Base-by-base conservation (phyloP, 108 stramenopile species). In the Asterionellopsis glacialis region DNA sequence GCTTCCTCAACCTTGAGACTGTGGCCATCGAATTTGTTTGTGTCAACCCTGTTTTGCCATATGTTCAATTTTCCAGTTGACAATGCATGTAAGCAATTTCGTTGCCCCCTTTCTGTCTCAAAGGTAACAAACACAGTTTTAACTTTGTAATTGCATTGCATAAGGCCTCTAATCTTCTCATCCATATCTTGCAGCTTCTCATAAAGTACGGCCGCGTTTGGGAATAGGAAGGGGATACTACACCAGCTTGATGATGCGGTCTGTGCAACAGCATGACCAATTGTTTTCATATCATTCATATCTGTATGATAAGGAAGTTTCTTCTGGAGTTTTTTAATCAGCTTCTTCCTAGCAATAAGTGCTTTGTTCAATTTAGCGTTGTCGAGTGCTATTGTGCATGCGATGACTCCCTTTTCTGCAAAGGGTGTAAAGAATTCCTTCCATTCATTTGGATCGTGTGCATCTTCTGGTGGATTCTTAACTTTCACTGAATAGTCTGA, bases 401-500 rank as follows among this genome's bases (percentile, higher is more conserved):
- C 77, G 0, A 76, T 75, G 18, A 74, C 81, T 33, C 33, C 33
- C 7, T 33, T 33, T 41, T 69, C 59, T 47, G 75, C 81, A n/a
- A 61, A 61, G 19, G 62, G 73, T 21, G 78, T 51, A 61, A 93
- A 93, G 74, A 90, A 95, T 24, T 69, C 39, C 33, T 64, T 70
- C 92, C 92, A 96, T 72, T 93, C 92, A 24, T 92, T 83, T 9
- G 92, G 90, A 68, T 88, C 74, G 16, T 67, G 74, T 33, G 95
- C 95, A 78, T 90, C 85, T 0, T 49, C 63, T 18, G 86, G 83
- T 39, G 95, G 95, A 70, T 96, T 93, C 11, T 40, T 55, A 14
- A 96, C 69, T 50, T 73, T 72, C 51, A 96, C 70, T 11, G 90
- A 85, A 74, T 96, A 96, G 76, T 96, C 95, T 51, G 90, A 85